Evolutionary conservation across 495 filamentous ascomycete species (phyloP).

Genomic region (Aspergillus leporis): DNA sequence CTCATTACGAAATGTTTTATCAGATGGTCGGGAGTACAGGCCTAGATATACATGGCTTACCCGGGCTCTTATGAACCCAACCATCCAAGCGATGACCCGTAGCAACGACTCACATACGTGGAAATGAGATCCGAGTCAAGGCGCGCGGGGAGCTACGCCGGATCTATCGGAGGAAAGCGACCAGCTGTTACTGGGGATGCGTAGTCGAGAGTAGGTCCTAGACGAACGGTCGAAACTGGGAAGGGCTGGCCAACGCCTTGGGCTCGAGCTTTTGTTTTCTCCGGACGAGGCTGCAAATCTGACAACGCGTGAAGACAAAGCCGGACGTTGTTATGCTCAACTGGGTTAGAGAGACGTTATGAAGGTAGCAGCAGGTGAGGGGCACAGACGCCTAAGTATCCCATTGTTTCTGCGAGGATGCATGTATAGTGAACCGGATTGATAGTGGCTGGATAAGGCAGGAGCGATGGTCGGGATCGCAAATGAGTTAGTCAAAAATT

Average conservation of each 20-base stretch:
- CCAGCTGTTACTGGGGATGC: no score
- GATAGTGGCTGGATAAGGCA: slow-evolving; percentile 3
- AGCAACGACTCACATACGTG: background rate
- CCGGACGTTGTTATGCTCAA: background rate
- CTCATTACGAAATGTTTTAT: no score
- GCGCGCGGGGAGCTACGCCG: background rate
- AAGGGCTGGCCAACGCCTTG: background rate
- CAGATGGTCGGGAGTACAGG: background rate
- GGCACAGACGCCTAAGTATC: background rate
- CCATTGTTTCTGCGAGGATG: background rate
- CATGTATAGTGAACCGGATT: background rate
- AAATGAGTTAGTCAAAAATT: background rate
- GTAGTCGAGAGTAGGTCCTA: no score
- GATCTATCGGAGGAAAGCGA: background rate
- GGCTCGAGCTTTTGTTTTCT: background rate
- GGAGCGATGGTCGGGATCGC: background rate
- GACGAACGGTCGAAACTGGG: no score
- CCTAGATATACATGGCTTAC: background rate
- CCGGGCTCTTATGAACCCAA: background rate
- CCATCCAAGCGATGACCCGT: no score
- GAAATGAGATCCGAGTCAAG: background rate
- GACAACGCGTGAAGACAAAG: background rate
- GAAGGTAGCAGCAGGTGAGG: background rate
- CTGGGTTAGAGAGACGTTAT: background rate
- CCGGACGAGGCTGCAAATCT: background rate